phyloP scores from a whole-genome alignment of 768 basidiomycete species.

The Boletales sp. region DNA sequence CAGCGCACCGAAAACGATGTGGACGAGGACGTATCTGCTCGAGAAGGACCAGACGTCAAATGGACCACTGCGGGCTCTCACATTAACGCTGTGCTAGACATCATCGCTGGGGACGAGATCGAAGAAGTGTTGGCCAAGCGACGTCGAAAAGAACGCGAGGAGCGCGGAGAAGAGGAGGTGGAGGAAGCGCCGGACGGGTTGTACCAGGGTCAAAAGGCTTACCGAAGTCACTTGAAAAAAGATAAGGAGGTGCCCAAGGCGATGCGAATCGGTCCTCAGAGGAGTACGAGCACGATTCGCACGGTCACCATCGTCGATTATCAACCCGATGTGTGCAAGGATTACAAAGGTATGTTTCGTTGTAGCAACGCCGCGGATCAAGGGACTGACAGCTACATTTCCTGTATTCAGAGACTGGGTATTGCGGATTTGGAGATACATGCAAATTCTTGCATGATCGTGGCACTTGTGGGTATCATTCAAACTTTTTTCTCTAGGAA shows the following conservation, averaged over 20 bases:
- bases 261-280: constrained; percentile 81
- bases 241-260: constrained; percentile 81
- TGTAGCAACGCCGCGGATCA: constrained; percentile 11
- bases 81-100: constrained; percentile 65
- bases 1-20: constrained; percentile 38
- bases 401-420: constrained; percentile 78
- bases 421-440: constrained; percentile 97
- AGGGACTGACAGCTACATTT: constrained; percentile 5
- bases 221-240: constrained; percentile 78
- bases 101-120: constrained; percentile 78
- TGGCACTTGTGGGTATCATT: constrained; percentile 71
- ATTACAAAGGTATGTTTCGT: constrained; percentile 84
- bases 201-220: constrained; percentile 83
- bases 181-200: constrained; percentile 69
- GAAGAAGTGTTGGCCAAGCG: constrained; percentile 74
- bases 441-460: constrained; percentile 99
- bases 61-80: constrained; percentile 80
- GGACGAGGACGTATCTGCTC: constrained; percentile 42
- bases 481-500: neutral
- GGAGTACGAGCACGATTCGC: constrained; percentile 75
- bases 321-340: constrained; percentile 99
- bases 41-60: constrained; percentile 59
- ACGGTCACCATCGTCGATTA: constrained; percentile 96
- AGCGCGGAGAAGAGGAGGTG: constrained; percentile 49
- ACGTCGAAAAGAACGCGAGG: constrained; percentile 50